Evolutionary conservation across 208 protist genomes (phyloP), one percentile per base, ranked within the genome.

Genomic region (Phytomonas francai): DNA sequence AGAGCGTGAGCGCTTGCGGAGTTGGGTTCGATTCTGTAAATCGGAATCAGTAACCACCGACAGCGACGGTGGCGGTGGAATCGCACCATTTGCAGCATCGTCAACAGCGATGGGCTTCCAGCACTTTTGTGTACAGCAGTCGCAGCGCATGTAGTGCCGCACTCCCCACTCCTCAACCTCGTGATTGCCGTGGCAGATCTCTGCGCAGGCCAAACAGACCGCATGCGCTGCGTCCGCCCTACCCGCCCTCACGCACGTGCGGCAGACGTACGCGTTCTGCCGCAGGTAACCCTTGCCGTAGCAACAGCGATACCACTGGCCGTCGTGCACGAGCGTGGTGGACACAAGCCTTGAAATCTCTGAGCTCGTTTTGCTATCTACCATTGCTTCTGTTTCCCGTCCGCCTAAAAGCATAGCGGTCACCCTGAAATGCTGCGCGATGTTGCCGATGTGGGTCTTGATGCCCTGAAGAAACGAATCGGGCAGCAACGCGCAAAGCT

Each of bases 91-190:
- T 22, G 45, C 29, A 25, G 25, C 61, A 16, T 51, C 59, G 30
- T 36, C 32, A 3, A 27, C 51, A 0, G 56, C 64, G n/a, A 74
- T 62, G 27, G 63, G 30, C 0, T 72, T 62, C 86, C 88, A 94
- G 70, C 89, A 94, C 33, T 74, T 81, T 11, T 70, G 33, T 32
- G 89, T 94, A 78, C 89, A 94, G 71, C 89, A 94, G 75, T 94
- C 89, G 61, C 89, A 94, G 16, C 89, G 85, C 89, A 92, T 94
- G 76, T 82, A 83, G 67, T 89, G 80, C 3, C 86, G 84, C 66
- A 92, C 77, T 1, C 89, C 89, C 83, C 84, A 91, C 76, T 94
- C 89, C 60, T 94, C 89, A 30, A 94, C 78, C 25, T 91, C 80
- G 68, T 94, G 89, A 49, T 80, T 66, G 56, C 63, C 71, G 67